Evolutionary conservation across 73 alveolate genomes (phyloP).

Genomic region (Tetrahymena borealis): DNA sequence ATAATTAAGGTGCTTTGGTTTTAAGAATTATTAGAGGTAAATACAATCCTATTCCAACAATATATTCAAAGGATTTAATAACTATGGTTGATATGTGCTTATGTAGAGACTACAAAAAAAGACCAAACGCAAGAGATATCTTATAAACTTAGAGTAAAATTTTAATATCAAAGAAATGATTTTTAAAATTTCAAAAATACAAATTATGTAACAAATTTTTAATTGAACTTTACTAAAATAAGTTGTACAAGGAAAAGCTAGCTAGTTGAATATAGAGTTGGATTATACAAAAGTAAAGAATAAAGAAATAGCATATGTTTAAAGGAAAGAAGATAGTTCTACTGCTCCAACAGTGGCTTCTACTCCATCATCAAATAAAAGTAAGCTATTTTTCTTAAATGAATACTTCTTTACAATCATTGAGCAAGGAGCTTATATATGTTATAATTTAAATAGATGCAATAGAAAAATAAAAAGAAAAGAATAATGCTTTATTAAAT

Average conservation of each 20-base stretch:
- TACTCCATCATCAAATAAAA: neutral
- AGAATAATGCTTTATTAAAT: neutral
- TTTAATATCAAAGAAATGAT: neutral
- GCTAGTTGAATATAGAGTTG: neutral
- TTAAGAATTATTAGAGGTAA: conserved; percentile 90
- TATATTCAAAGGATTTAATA: conserved; percentile 66
- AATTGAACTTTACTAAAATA: neutral
- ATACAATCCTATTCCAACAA: conserved; percentile 79
- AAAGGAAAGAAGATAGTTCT: neutral
- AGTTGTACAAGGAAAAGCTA: neutral
- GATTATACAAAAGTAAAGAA: conserved; percentile 4
- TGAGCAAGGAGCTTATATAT: neutral
- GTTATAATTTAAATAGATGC: neutral
- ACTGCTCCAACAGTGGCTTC: neutral
- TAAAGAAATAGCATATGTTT: neutral
- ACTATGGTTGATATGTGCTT: conserved; percentile 74
- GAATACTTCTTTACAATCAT: neutral
- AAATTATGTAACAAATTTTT: neutral
- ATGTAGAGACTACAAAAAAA: conserved; percentile 71
- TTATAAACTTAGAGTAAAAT: conserved; percentile 19
- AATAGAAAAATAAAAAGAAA: neutral
- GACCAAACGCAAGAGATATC: conserved; percentile 83
- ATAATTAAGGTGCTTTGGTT: conserved; percentile 90
- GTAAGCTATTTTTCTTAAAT: neutral
- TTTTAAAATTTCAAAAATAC: neutral